Evolutionary conservation across 1,284 basidiomycete species (phyloP).

Genomic region (Vanrija pseudolonga): DNA sequence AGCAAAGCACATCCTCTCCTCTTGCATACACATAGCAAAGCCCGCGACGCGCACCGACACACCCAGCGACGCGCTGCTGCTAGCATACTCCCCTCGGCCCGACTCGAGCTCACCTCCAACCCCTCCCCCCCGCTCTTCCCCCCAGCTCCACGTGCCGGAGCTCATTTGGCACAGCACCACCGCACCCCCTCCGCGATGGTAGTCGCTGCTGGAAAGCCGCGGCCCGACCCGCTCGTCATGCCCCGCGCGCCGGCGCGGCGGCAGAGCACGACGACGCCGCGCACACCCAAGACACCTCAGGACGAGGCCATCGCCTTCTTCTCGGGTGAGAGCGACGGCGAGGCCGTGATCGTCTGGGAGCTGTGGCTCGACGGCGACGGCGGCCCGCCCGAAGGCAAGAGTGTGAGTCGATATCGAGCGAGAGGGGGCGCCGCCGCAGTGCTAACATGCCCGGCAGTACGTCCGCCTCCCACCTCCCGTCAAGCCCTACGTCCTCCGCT

Average conservation of each 20-base stretch:
- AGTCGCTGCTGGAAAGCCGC: background rate
- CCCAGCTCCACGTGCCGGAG: background rate
- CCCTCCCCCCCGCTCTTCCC: background rate
- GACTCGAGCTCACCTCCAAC: too few relatives aligned
- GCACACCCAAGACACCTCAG: constrained; percentile 76
- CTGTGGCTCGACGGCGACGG: constrained; percentile 81
- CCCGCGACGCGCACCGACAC: too few relatives aligned
- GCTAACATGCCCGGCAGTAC: constrained; percentile 59
- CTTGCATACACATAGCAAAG: too few relatives aligned
- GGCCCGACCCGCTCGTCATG: background rate
- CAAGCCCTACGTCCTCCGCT: constrained; percentile 79
- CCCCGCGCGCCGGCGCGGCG: background rate
- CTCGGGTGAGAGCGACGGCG: constrained; percentile 56
- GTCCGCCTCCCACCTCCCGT: constrained; percentile 89
- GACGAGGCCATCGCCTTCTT: constrained; percentile 89
- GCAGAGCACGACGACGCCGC: constrained; percentile 4
- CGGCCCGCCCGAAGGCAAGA: constrained; percentile 75
- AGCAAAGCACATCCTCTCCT: too few relatives aligned
- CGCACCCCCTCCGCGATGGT: background rate
- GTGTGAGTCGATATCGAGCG: constrained; percentile 56
- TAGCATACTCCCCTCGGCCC: too few relatives aligned
- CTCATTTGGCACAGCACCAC: background rate
- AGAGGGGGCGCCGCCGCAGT: too few relatives aligned
- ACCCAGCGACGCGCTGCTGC: too few relatives aligned
- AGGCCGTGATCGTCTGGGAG: constrained; percentile 74